Conservation (phyloP, 768 basidiomycete species). For the Rhizopogon roseolus region DNA sequence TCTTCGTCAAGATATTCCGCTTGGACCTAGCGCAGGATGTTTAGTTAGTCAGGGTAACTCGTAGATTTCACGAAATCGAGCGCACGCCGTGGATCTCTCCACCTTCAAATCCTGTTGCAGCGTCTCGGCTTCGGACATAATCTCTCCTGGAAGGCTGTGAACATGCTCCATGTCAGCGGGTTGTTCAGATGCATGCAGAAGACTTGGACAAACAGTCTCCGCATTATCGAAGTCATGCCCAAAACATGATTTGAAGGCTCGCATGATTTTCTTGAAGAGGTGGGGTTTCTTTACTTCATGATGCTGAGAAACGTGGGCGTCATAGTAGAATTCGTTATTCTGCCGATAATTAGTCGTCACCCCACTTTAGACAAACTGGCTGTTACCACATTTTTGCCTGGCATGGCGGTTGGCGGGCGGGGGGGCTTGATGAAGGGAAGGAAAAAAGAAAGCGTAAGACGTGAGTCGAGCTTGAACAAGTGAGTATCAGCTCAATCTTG, state of each 20-base stretch:
- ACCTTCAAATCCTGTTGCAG: constrained; percentile 15
- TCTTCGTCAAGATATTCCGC: constrained; percentile 23
- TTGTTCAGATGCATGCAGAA: neutral
- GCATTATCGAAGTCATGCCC: constrained; percentile 9
- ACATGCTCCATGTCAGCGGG: neutral
- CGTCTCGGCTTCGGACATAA: constrained; percentile 7
- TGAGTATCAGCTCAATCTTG: neutral
- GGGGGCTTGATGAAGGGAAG: constrained; percentile 9
- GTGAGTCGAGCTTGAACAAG: neutral
- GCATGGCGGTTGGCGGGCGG: neutral
- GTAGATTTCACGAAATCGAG: neutral
- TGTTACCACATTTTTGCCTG: constrained; percentile 1
- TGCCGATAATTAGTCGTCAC: constrained; percentile 3
- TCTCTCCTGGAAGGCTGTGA: constrained; percentile 10
- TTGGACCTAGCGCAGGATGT: constrained; percentile 6
- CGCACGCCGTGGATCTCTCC: constrained; percentile 16
- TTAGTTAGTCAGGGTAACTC: neutral
- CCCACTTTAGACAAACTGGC: neutral
- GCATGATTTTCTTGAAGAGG: constrained; percentile 2
- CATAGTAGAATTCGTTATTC: constrained; percentile 1
- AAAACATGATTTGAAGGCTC: constrained; percentile 18
- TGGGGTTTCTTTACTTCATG: constrained; percentile 4
- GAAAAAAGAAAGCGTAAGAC: neutral
- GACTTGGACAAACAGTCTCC: constrained; percentile 7
- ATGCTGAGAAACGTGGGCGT: neutral